These are phyloP conservation scores for Lepidium sativum DNA, from an alignment of 345 rosid species.

Conservation along the genomic window DNA sequence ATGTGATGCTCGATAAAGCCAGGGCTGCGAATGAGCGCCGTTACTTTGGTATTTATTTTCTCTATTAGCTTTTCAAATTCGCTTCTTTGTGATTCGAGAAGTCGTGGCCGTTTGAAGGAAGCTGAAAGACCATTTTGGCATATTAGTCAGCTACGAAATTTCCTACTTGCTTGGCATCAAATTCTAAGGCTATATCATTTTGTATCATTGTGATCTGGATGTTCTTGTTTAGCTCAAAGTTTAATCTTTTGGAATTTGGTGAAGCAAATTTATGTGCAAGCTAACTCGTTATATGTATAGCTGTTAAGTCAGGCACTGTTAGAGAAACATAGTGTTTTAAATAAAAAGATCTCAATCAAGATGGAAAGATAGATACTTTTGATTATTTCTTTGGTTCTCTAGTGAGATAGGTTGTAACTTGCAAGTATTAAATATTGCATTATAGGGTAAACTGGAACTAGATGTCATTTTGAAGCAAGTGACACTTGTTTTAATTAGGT, in stretches of 20 bases:
- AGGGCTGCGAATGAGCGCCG: slow-evolving; percentile 99
- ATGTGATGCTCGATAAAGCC: slow-evolving; percentile 82
- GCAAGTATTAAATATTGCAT: neutral
- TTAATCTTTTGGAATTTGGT: neutral
- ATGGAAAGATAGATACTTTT: neutral
- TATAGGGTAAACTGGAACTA: neutral
- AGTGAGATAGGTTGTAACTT: neutral
- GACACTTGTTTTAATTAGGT: neutral
- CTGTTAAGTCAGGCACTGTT: neutral
- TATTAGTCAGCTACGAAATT: neutral
- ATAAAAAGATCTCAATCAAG: neutral
- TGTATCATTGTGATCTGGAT: neutral
- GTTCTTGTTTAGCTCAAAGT: neutral
- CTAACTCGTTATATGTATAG: neutral
- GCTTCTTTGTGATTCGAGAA: neutral
- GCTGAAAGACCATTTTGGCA: neutral
- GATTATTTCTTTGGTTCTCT: neutral
- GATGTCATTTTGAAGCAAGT: neutral
- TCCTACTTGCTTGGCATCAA: neutral
- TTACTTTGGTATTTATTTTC: slow-evolving; percentile 48
- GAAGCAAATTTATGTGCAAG: neutral
- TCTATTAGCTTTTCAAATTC: neutral
- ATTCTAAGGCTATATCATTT: neutral
- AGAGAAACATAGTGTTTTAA: neutral
- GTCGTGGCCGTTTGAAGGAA: neutral